phyloP scores from a whole-genome alignment of 116 monocot species.

The Posidonia oceanica region DNA sequence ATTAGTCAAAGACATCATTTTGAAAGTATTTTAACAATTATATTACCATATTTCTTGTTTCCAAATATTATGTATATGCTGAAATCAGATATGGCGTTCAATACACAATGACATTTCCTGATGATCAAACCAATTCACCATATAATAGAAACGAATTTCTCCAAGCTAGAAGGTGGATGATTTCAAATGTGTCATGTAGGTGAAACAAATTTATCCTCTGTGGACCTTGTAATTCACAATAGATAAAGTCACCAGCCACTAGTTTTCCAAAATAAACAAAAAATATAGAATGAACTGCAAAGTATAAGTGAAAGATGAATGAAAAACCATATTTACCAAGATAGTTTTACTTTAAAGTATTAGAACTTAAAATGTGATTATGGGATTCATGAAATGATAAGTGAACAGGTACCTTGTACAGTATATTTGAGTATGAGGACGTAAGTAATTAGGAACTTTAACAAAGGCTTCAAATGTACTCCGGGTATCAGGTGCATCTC shows the following conservation, averaged over 20 bases:
- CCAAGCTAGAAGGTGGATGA: no score
- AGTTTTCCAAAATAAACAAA: neutral
- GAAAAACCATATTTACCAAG: no score
- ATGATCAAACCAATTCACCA: no score
- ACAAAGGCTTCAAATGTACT: slow-evolving; percentile 82
- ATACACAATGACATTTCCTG: no score
- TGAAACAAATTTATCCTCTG: neutral
- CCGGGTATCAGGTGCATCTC: slow-evolving; percentile 56
- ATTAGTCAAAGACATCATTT: no score
- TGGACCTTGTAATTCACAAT: neutral
- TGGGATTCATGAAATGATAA: slow-evolving; percentile 7
- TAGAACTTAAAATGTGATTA: neutral
- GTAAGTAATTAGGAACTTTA: slow-evolving; percentile 81
- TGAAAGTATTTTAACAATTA: no score
- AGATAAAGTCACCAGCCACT: neutral
- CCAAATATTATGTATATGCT: no score
- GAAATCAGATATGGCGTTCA: no score
- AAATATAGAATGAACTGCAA: neutral
- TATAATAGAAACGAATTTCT: no score
- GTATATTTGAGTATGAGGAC: slow-evolving; percentile 97
- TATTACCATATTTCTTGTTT: no score
- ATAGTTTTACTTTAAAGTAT: no score
- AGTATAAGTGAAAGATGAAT: neutral
- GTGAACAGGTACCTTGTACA: slow-evolving; percentile 71
- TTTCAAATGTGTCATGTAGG: no score